phyloP scores from a whole-genome alignment of 1,284 basidiomycete genomes.

The Ceratobasidium sp. region DNA sequence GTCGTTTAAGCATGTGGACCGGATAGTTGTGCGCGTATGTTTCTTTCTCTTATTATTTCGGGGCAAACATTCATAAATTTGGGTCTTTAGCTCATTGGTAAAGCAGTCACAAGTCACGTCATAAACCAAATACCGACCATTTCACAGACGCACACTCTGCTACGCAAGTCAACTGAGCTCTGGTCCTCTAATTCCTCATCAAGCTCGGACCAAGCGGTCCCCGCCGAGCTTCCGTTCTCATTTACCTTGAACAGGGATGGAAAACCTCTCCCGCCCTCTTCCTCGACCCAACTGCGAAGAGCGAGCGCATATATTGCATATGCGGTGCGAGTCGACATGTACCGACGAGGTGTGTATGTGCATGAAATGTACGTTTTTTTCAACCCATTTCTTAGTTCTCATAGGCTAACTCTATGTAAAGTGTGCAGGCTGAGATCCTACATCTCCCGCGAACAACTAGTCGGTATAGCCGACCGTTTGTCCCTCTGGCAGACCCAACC shows the following conservation, averaged over 20 bases:
- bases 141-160: conserved; percentile 23
- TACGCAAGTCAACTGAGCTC: conserved; percentile 2
- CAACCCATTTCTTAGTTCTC: background rate
- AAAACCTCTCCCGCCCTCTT: conserved; percentile 15
- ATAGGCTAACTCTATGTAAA: background rate
- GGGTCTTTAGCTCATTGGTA: conserved; percentile 27
- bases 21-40: conserved; percentile 32
- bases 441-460: conserved; percentile 29
- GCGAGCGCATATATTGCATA: conserved; percentile 21
- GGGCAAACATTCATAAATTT: background rate
- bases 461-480: conserved; percentile 17
- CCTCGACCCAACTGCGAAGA: conserved; percentile 6
- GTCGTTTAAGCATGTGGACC: conserved; percentile 37
- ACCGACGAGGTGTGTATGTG: conserved; percentile 26
- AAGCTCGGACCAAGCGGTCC: background rate
- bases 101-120: conserved; percentile 24
- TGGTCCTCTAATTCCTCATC: conserved; percentile 9
- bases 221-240: conserved; percentile 12
- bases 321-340: conserved; percentile 36
- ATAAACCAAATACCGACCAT: conserved; percentile 33
- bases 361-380: conserved; percentile 7
- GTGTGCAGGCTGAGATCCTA: conserved; percentile 27
- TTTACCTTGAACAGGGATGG: background rate
- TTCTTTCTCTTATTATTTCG: background rate
- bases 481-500: conserved; percentile 17